These are phyloP conservation scores for Abortiporus biennis DNA, from an alignment of 1,284 basidiomycete species.

Conservation along the genomic window DNA sequence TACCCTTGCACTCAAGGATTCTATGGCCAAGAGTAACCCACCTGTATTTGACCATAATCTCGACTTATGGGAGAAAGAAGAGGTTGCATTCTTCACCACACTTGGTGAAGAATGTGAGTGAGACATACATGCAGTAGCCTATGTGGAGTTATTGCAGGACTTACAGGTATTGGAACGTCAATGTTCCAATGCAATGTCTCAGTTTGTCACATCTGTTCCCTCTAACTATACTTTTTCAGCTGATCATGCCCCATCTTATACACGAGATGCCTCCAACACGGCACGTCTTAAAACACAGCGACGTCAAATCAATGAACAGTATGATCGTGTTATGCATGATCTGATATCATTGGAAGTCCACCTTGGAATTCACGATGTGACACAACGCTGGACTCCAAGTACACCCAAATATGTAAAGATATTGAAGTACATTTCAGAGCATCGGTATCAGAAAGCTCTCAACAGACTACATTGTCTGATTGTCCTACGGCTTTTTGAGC, in stretches of 20 bases:
- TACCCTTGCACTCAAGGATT: neutral
- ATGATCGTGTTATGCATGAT: constrained; percentile 2
- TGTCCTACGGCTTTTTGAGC: constrained; percentile 21
- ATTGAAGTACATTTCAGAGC: constrained; percentile 9
- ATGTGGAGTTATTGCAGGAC: neutral
- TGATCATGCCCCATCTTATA: neutral
- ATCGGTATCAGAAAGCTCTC: constrained; percentile 16
- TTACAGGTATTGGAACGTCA: neutral
- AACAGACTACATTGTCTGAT: constrained; percentile 20
- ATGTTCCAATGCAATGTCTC: constrained; percentile 20
- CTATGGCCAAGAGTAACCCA: neutral
- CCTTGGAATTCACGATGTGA: too few species aligned
- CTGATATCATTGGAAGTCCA: constrained; percentile 12
- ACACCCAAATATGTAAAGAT: constrained; percentile 11
- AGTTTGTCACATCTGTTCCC: constrained; percentile 2
- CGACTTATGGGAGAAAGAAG: neutral
- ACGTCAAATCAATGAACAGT: constrained; percentile 4
- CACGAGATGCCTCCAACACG: neutral
- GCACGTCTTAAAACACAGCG: constrained; percentile 8
- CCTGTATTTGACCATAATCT: neutral
- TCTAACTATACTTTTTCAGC: neutral
- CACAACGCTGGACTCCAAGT: constrained; percentile 13
- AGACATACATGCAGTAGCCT: neutral
- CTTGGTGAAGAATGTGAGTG: neutral
- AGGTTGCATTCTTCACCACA: neutral